Evolutionary conservation across 371 early-diverging fungal species (phyloP), one percentile per base, ranked within the genome.

Genomic region (Apophysomyces variabilis): DNA sequence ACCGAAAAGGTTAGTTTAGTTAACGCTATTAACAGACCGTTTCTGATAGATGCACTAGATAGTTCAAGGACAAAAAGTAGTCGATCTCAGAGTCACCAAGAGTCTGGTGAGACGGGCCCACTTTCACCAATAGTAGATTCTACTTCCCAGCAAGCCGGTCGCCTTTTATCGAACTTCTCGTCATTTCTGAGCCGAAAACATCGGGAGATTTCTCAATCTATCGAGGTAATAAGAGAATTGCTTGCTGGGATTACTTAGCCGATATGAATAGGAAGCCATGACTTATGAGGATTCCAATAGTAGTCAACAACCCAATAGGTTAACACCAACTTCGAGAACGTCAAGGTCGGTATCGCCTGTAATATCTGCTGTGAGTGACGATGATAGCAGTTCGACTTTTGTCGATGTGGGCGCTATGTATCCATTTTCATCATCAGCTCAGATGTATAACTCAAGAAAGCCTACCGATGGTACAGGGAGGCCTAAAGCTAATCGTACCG

Each of bases 121-220:
- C 32, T 76, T 1, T 72, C 77, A 7, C 76, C 82, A 0, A 65
- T 79, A 13, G 63, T 78, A 7, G 85, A 82, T 45, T 70, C 81
- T 1, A 79, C 85, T 11, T 73, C 83, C 14, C 86, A 85, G 47
- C 85, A 85, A 60, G 86, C 85, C 0, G 86, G 80, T 0, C 78
- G 84, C 1, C 68, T 88, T 39, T 79, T 88, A 32, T 82, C 86
- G 0, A 85, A 77, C 38, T 75, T 88, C 37, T 85, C 85, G 5
- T 84, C 84, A 5, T 88, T 88, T 65, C 66, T 86, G 47, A 78
- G 74, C 7, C 67, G 84, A 5, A 86, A 84, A 45, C 79, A 84
- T 59, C 82, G 80, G 44, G 88, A 88, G 43, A 72, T 86, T 46
- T 65, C 85, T 4, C 82, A 82, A 45, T 78, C 71, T 0, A 83